Conservation (phyloP, 1,284 basidiomycete genomes). For the Caloboletus firmus region DNA sequence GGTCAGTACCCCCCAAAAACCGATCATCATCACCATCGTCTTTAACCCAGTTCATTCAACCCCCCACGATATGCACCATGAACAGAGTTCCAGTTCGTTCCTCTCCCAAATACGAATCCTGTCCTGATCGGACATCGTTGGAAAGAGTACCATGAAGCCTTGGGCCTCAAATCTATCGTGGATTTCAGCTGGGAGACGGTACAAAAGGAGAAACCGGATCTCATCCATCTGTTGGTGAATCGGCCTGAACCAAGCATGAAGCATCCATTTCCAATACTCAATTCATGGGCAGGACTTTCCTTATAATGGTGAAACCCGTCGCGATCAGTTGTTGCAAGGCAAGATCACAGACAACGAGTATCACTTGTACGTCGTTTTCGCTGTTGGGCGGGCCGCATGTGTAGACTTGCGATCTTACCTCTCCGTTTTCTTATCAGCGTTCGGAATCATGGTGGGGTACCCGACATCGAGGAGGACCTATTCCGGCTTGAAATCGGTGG, state of each 20-base stretch:
- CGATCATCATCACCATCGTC: not conserved
- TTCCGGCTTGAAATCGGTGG: conserved; percentile 18
- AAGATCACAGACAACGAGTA: conserved; percentile 20
- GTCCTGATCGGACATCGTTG: conserved; percentile 52
- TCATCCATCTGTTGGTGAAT: conserved; percentile 55
- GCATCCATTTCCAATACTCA: not conserved
- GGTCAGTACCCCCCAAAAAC: conserved; percentile 3
- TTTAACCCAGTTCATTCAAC: not conserved
- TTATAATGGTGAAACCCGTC: conserved; percentile 19
- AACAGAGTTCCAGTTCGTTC: conserved; percentile 48
- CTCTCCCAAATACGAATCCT: conserved; percentile 53
- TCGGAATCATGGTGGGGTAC: conserved; percentile 18
- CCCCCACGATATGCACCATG: not conserved
- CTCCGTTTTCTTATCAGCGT: conserved; percentile 1
- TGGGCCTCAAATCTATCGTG: conserved; percentile 48
- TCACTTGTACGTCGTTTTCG: conserved; percentile 15
- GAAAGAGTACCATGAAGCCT: conserved; percentile 54
- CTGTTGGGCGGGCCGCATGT: too few species aligned
- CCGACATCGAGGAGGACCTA: conserved; percentile 16
- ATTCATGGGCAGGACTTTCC: conserved; percentile 12
- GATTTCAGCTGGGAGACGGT: conserved; percentile 56
- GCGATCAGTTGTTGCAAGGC: conserved; percentile 13
- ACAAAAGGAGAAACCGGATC: conserved; percentile 52
- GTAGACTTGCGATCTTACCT: not conserved
- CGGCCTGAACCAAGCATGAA: too few species aligned